These are phyloP conservation scores for Crithidia mellificae DNA, from an alignment of 208 protist genomes.

Conservation along the genomic window DNA sequence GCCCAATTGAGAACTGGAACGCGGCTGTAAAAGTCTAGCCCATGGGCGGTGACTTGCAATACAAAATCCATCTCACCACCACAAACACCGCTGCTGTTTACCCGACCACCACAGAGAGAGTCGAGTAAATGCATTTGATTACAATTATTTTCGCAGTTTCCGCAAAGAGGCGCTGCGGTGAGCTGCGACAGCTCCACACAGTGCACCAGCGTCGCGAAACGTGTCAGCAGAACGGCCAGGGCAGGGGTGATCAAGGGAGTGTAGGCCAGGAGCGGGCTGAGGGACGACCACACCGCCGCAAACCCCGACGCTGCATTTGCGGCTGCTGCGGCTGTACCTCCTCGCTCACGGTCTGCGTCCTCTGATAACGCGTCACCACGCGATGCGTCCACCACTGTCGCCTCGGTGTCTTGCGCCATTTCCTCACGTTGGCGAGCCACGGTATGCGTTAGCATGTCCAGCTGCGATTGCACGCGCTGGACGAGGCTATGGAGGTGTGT, in stretches of 20 bases:
- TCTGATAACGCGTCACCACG: background rate
- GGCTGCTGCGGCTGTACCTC: conserved; percentile 14
- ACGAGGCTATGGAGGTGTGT: conserved; percentile 16
- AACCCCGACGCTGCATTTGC: no score
- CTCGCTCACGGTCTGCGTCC: background rate
- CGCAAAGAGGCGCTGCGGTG: background rate
- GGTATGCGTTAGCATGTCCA: conserved; percentile 29
- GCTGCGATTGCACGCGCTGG: conserved; percentile 10
- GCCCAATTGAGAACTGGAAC: conserved; percentile 6
- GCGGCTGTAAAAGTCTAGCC: conserved; percentile 6
- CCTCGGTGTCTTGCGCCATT: background rate
- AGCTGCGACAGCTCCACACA: conserved; percentile 16
- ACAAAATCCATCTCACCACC: conserved; percentile 14
- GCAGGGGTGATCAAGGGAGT: background rate
- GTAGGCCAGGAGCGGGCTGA: background rate
- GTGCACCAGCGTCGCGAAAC: conserved; percentile 15
- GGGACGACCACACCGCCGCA: background rate
- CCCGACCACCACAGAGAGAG: background rate
- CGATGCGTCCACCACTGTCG: background rate
- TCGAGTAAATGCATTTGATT: background rate
- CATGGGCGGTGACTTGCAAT: conserved; percentile 11
- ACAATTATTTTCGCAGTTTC: background rate
- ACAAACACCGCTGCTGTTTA: conserved; percentile 15
- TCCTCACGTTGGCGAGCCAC: conserved; percentile 4
- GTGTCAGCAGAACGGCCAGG: conserved; percentile 13